phyloP scores from a whole-genome alignment of 805 yeast genomes.

The Phaffomyces thermotolerans region DNA sequence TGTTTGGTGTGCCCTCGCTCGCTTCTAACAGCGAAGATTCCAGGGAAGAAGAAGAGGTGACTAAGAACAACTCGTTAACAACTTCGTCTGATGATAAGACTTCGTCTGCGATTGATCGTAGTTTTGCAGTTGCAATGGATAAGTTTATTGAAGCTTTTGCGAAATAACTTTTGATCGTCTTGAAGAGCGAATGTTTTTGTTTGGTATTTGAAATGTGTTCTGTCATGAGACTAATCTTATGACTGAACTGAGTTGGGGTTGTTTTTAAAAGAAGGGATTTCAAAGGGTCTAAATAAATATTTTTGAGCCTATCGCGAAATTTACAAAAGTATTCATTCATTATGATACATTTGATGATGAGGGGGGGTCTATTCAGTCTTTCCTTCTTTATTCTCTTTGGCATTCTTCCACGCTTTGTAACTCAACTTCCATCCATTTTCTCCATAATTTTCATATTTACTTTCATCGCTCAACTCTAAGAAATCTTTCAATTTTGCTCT shows the following conservation, averaged over 20 bases:
- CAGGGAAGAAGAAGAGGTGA: conserved; percentile 28
- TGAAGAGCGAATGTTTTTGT: no score
- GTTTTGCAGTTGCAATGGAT: conserved; percentile 27
- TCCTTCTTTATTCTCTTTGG: conserved; percentile 11
- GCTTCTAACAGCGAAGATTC: conserved; percentile 22
- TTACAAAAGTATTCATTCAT: no score
- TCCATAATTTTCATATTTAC: conserved; percentile 2
- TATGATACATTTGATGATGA: no score
- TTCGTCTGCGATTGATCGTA: conserved; percentile 42
- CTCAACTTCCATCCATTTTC: conserved; percentile 16
- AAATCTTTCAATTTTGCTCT: conserved; percentile 21
- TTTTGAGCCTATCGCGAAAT: no score
- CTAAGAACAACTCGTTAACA: conserved; percentile 42
- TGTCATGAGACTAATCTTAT: background rate
- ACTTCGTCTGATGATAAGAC: conserved; percentile 42
- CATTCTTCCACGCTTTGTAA: conserved; percentile 17
- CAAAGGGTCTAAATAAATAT: no score
- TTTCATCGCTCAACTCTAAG: conserved; percentile 7
- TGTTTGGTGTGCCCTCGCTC: background rate
- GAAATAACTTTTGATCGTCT: conserved; percentile 26
- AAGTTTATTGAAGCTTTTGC: conserved; percentile 33
- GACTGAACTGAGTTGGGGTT: no score
- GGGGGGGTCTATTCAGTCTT: no score
- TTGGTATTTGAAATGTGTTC: no score
- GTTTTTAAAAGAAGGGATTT: no score